Base-by-base conservation (phyloP, 331 rosid species). In the Quercus tomentella region DNA sequence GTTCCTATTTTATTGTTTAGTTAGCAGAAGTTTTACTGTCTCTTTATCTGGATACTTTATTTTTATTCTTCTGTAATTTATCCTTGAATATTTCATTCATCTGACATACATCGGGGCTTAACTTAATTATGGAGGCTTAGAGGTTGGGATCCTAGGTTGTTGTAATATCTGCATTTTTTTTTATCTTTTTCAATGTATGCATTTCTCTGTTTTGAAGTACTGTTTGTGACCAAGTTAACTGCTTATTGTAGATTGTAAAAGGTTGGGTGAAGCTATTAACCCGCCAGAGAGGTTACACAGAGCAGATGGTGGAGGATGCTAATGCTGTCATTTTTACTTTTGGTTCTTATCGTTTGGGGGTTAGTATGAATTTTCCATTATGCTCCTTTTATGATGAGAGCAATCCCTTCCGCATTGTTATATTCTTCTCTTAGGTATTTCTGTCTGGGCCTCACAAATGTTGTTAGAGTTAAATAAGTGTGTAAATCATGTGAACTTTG, bases 231-330 rank as follows among this genome's bases (percentile, higher is more conserved):
- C 26, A 33, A 76, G 76, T 73, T 81, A 56, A 37, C 55, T 23
- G 12, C 86, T 80, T 75, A 18, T n/a, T 85, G 82, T 87, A 96
- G 99, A 87, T 90, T 81, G 96, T 89, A n/a, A 96, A 96, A 87
- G 82, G 77, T 82, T 96, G 99, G 98, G 99, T 96, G 89, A 93
- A 91, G 91, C 91, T 81, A 76, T 77, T 93, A 84, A 96, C 98
- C 2, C 88, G 84, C 81, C 89, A 75, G 78, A 91, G 96, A 81
- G 98, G 99, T 81, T 93, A 93, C 81, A 86, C 96, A 1, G 98
- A 96, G 77, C 99, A 96, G 92, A 96, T 88, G 98, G 98, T 90
- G 81, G 96, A 93, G 89, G 96, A 93, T 17, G 96, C 96, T 51
- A 96, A 93, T 79, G 98, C 98, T 16, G 83, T 86, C 73, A 93